Evolutionary conservation across 352 stramenopile species (phyloP), one percentile per base, ranked within the genome.

Genomic region (Pythium folliculosum): DNA sequence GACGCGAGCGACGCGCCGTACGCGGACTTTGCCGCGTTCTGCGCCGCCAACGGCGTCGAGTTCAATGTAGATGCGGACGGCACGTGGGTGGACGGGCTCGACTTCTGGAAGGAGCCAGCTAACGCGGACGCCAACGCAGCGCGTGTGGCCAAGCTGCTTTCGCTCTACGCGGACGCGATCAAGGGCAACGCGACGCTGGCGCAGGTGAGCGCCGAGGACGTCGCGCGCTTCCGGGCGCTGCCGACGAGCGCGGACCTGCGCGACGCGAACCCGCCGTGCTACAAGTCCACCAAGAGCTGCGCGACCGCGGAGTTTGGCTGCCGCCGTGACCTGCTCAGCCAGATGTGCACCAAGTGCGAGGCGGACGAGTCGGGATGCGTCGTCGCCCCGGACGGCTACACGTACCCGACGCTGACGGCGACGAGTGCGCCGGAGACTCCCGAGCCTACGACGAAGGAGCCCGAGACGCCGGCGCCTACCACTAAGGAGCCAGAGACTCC

Each of bases 11-110:
- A 62, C 12, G 53, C 49, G 13, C 69, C 58, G 14, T 92, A 88
- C 72, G 48, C 54, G 21, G 84, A 91, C 73, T 91, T 87, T 51
- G 69, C 71, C 17, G 75, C 89, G 63, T 94, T 90, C 53, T 94
- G 83, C 57, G 54, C 78, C 25, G 80, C 69, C 45, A 78, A 80
- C 6, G 68, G 72, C 3, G 58, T 89, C 38, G 85, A 94, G 73
- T 94, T 89, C 74, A 77, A 84, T 12, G 75, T 59, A 7, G 71
- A 70, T 2, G 61, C 63, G 17, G 60, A 75, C n/a, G 72, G 69
- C 35, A 54, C 61, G 23, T 84, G 69, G 72, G 63, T 86, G 38
- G 38, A 65, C 17, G 69, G 73, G 32, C 76, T 94, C 16, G 32
- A 56, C 6, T 94, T 94, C 71, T 91, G 86, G 83, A 64, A 81